phyloP scores from a whole-genome alignment of 2,329 filamentous ascomycete genomes.

The Alternaria sp. region DNA sequence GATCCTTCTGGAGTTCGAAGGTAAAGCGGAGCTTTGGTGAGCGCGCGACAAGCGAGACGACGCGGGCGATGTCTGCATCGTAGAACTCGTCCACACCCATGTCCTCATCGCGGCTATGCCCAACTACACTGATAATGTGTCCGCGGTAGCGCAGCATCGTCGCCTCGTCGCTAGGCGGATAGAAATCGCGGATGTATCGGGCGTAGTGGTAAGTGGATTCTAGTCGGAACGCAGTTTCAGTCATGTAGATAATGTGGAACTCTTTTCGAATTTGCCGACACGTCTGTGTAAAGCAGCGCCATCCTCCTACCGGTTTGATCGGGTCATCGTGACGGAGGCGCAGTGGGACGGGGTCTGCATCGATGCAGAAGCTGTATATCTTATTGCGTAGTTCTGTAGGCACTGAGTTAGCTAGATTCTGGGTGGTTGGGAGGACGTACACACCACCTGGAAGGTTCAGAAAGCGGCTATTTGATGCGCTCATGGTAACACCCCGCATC shows the following conservation, averaged over 20 bases:
- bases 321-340: background rate
- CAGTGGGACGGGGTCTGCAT: background rate
- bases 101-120: background rate
- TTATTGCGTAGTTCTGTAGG: background rate
- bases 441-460: background rate
- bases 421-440: background rate
- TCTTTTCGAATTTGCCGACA: slow-evolving; percentile 23
- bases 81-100: background rate
- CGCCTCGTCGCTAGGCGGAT: background rate
- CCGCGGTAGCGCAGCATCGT: background rate
- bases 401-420: background rate
- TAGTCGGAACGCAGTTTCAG: background rate
- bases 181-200: background rate
- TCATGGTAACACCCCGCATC: background rate
- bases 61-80: background rate
- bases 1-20: background rate
- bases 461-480: background rate
- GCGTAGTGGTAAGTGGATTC: background rate
- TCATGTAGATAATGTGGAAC: slow-evolving; percentile 15
- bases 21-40: background rate
- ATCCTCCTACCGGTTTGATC: background rate
- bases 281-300: background rate
- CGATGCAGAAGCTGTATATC: background rate
- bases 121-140: background rate
- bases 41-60: background rate